Evolutionary conservation across 1,139 yeast species (phyloP), one percentile per base, ranked within the genome.

Genomic region (Magnusiomyces tetraspermus): DNA sequence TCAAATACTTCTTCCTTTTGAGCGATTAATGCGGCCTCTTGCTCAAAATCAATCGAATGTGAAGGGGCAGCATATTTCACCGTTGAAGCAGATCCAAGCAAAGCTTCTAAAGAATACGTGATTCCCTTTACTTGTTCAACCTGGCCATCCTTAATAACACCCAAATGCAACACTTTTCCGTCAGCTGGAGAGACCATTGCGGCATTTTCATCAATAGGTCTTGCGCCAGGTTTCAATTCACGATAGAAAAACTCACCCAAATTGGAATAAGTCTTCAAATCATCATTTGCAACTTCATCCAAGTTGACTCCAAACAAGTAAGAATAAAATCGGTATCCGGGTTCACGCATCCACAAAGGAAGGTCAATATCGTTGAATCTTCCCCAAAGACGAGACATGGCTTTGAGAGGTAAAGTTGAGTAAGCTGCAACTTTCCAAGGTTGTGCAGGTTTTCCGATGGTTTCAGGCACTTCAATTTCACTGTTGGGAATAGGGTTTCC

Each of bases 51-150:
- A 24, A 80, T 75, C 21, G 75, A 70, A 60, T 77, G 80, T 23
- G 77, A 69, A 1, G 88, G 87, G 0, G 85, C 88, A 2, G 85
- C 85, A 51, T 79, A 67, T 66, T 58, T 73, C 62, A 60, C 63
- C 31, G 52, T 54, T 33, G 64, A 59, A 43, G 68, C 63, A 40
- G 66, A 66, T 2, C 99, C 99, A 51, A 94, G 75, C 51, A 94
- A 78, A 6, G 96, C 94, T 61, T 87, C 94, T 17, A 92, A 77
- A 1, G 96, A 84, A 67, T 94, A 94, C 0, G 95, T 87, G 78
- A 92, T 80, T 6, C 98, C 99, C 70, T 94, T 94, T 49, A 94
- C 97, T 67, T 92, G 97, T 69, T 92, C 97, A 55, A 94, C 89
- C 61, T 85, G 87, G 43, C 95, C 95, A 54, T 83, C 84, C 55